phyloP scores from a whole-genome alignment of 768 basidiomycete species.

The Tricholoma sp. region DNA sequence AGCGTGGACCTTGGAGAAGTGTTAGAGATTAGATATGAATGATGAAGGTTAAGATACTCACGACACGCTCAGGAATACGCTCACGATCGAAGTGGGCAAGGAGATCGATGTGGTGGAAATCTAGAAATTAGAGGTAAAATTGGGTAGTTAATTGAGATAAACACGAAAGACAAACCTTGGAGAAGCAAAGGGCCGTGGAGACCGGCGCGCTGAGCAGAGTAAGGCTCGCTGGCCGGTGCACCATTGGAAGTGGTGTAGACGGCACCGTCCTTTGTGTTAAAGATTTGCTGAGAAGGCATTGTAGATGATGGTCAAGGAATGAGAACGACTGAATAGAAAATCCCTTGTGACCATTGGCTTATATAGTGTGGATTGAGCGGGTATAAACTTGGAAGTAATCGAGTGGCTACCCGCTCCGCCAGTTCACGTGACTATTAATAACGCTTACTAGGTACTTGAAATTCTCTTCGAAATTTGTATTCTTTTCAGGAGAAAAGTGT shows the following conservation, averaged over 20 bases:
- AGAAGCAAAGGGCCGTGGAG: slow-evolving; percentile 77
- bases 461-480: no score
- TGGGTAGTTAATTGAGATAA: not conserved
- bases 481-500: no score
- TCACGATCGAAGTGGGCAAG: slow-evolving; percentile 93
- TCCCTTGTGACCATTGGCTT: slow-evolving; percentile 1
- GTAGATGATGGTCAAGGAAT: slow-evolving; percentile 10
- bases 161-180: slow-evolving; percentile 51
- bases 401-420: not conserved
- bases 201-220: slow-evolving; percentile 75
- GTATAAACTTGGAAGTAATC: not conserved
- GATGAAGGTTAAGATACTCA: slow-evolving; percentile 26
- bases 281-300: slow-evolving; percentile 67
- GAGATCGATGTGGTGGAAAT: slow-evolving; percentile 86
- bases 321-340: slow-evolving; percentile 3
- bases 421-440: not conserved
- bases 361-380: slow-evolving; percentile 2
- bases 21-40: slow-evolving; percentile 21
- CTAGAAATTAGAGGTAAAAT: slow-evolving; percentile 26
- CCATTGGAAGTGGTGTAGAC: slow-evolving; percentile 86
- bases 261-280: slow-evolving; percentile 48
- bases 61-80: slow-evolving; percentile 94
- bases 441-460: not conserved
- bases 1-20: slow-evolving; percentile 65
- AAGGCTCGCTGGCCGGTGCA: slow-evolving; percentile 70